These are phyloP conservation scores for Ascochyta clinopodiicola DNA, from an alignment of 2,329 filamentous ascomycete species.

Conservation along the genomic window DNA sequence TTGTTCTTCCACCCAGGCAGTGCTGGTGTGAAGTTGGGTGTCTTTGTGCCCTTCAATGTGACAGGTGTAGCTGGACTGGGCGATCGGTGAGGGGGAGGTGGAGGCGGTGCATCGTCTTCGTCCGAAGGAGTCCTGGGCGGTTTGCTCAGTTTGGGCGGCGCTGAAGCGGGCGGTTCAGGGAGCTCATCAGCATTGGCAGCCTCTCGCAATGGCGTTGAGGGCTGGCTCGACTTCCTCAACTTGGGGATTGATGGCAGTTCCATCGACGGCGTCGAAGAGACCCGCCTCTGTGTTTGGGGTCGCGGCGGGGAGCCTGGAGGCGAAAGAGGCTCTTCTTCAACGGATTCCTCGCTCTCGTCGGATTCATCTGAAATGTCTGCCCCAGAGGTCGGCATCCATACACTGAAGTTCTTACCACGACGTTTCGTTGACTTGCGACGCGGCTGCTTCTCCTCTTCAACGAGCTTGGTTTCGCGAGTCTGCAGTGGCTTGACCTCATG, in stretches of 20 bases:
- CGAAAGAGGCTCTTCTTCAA: constrained; percentile 24
- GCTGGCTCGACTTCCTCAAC: constrained; percentile 50
- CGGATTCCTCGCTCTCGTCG: constrained; percentile 37
- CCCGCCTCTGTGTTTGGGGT: constrained; percentile 51
- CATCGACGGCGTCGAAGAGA: constrained; percentile 57
- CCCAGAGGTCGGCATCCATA: constrained; percentile 56
- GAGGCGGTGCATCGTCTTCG: constrained; percentile 41
- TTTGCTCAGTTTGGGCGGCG: constrained; percentile 41
- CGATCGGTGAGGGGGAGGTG: constrained; percentile 60
- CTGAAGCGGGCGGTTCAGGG: constrained; percentile 33
- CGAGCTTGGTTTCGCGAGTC: constrained; percentile 9
- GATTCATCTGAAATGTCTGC: constrained; percentile 44
- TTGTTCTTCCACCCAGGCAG: constrained; percentile 55
- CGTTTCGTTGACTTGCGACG: constrained; percentile 42
- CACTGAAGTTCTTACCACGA: constrained; percentile 54
- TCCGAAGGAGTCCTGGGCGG: constrained; percentile 24
- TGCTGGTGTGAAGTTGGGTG: constrained; percentile 58
- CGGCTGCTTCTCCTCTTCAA: constrained; percentile 28
- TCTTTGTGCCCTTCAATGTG: constrained; percentile 52
- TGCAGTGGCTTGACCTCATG: constrained; percentile 17
- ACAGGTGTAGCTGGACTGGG: constrained; percentile 58
- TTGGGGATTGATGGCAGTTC: constrained; percentile 56
- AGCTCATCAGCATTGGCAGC: constrained; percentile 14
- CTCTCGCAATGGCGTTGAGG: constrained; percentile 43
- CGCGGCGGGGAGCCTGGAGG: constrained; percentile 38